Base-by-base conservation (phyloP, 2,329 filamentous ascomycete species). In the Fusarium solani-melongenae region DNA sequence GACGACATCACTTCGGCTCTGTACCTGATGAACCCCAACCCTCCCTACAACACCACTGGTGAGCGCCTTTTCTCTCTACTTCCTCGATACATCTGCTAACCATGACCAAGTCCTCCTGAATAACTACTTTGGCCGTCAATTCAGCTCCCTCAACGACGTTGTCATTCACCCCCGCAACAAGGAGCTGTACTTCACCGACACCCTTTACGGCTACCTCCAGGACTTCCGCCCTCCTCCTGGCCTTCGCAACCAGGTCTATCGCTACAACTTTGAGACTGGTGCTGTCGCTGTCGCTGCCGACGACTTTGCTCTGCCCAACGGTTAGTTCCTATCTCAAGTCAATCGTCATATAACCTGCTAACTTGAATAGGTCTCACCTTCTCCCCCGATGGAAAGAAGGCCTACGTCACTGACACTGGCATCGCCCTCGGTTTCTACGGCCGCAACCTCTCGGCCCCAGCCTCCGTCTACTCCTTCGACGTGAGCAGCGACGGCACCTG, bases 121-220 rank as follows among this genome's bases (percentile, higher is more conserved):
- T 72, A 90, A 88, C 78, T 92, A 84, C 78, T 89, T 89, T 57
- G 89, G 90, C 20, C 85, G 89, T 3, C 84, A 87, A 41, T 92
- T 91, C 80, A 90, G 86, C 77, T 91, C 89, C 0, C 80, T 91
- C 12, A 91, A 91, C 72, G 90, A 92, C 68, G 83, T 89, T 0
- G 83, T 85, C 2, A 77, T 89, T 64, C 85, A 91, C 72, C 84
- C 89, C 29, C 78, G 79, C 14, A 90, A 87, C 66, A 84, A 85
- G 20, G 86, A 89, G 31, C 81, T 92, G 17, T 92, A 90, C 82
- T 92, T 92, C 74, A 92, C 90, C 2, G 90, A 92, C 67, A 87
- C 88, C 0, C 83, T 86, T 8, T 92, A 92, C 72, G 90, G 89
- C 4, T 88, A 84, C 68, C 82, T 88, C 36, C 90, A 92, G 75